A percentile compares a stretch with the other conserved stretches of the same genome.
These are phyloP conservation scores for Rubroboletus satanas DNA, from an alignment of 768 basidiomycete species.

Conservation along the genomic window DNA sequence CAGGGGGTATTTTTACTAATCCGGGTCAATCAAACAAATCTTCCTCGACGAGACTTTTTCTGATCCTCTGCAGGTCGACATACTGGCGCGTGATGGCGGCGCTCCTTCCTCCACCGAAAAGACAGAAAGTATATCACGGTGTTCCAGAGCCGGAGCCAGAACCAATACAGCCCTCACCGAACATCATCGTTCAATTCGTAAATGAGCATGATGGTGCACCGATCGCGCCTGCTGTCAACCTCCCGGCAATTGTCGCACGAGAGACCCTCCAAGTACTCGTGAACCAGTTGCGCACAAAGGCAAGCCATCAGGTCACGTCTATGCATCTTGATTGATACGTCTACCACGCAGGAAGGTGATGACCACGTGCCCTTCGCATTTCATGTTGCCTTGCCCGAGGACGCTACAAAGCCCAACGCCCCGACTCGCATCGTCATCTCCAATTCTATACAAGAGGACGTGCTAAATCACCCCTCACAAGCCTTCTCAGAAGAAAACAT, in stretches of 20 bases:
- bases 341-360: conserved; percentile 45
- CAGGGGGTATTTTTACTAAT: conserved; percentile 21
- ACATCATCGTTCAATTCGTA: conserved; percentile 88
- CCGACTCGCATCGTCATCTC: conserved; percentile 81
- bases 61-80: background rate
- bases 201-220: conserved; percentile 79
- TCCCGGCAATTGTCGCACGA: conserved; percentile 82
- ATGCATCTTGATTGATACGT: conserved; percentile 8
- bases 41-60: background rate
- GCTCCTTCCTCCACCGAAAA: conserved; percentile 82
- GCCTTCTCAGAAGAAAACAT: conserved; percentile 83
- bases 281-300: conserved; percentile 79
- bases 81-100: conserved; percentile 61
- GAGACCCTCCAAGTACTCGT: conserved; percentile 85
- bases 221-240: conserved; percentile 82
- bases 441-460: conserved; percentile 78
- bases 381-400: conserved; percentile 70
- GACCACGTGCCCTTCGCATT: conserved; percentile 93
- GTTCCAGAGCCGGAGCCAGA: conserved; percentile 61
- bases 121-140: conserved; percentile 79
- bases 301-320: conserved; percentile 33
- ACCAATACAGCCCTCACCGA: conserved; percentile 45
- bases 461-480: conserved; percentile 68
- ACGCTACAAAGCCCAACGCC: conserved; percentile 42
- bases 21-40: background rate